A percentile compares a stretch with the other conserved stretches of the same genome.
phyloP scores from a whole-genome alignment of 805 yeast genomes.

The Ogataea ganodermae region DNA sequence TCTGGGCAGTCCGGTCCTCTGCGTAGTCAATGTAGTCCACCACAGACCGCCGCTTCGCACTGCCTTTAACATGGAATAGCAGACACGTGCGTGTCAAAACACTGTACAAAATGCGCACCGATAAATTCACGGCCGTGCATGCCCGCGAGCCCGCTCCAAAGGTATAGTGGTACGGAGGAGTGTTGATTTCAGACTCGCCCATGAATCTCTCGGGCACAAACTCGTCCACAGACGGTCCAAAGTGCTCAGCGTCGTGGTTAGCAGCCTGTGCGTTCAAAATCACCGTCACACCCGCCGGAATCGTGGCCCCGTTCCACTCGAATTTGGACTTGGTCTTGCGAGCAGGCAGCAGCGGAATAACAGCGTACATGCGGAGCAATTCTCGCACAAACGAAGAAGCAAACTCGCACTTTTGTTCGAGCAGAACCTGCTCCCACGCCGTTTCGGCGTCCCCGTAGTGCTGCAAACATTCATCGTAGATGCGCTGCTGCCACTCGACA shows the following conservation, averaged over 20 bases:
- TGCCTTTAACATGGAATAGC: constrained; percentile 15
- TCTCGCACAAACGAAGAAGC: constrained; percentile 23
- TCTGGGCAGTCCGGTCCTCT: constrained; percentile 24
- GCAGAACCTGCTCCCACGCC: constrained; percentile 21
- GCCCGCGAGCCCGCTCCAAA: constrained; percentile 29
- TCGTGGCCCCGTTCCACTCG: constrained; percentile 15
- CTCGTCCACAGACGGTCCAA: constrained; percentile 22
- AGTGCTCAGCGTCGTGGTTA: constrained; percentile 22
- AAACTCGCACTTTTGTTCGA: constrained; percentile 25
- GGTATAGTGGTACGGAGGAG: constrained; percentile 28
- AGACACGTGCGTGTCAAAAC: constrained; percentile 22
- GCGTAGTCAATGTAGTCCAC: constrained; percentile 24
- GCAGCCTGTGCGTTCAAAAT: constrained; percentile 29
- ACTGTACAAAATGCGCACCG: constrained; percentile 21
- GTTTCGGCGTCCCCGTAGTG: constrained; percentile 19
- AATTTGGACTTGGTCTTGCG: constrained; percentile 23
- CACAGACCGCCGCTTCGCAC: constrained; percentile 10
- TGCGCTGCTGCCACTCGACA: constrained; percentile 21
- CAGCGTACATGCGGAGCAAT: constrained; percentile 27
- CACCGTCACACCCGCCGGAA: constrained; percentile 26
- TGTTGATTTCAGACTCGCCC: constrained; percentile 11
- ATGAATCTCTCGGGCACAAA: constrained; percentile 25
- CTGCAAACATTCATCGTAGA: constrained; percentile 17
- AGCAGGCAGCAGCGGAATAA: constrained; percentile 27
- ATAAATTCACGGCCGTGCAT: constrained; percentile 27